These are phyloP conservation scores for Coprinopsis sp. DNA, from an alignment of 768 basidiomycete species.

Conservation along the genomic window DNA sequence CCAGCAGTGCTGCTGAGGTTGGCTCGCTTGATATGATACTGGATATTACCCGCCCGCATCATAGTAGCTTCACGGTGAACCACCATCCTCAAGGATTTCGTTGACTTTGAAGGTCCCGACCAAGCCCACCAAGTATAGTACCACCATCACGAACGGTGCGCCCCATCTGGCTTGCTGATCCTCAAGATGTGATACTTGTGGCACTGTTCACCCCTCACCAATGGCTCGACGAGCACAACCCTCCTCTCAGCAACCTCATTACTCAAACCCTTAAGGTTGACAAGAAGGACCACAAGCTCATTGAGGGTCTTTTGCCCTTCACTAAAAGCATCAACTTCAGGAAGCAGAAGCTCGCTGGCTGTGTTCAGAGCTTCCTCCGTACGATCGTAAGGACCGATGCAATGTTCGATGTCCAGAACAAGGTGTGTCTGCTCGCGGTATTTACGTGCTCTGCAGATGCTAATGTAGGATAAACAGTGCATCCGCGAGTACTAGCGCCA, in stretches of 20 bases:
- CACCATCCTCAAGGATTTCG: constrained; percentile 87
- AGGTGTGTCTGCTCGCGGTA: constrained; percentile 41
- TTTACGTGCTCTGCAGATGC: too few species aligned
- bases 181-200: background rate
- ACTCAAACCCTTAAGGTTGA: constrained; percentile 73
- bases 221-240: constrained; percentile 96
- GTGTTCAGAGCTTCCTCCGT: constrained; percentile 69
- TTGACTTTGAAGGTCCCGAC: constrained; percentile 85
- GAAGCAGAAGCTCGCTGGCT: constrained; percentile 66
- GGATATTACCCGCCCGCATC: background rate
- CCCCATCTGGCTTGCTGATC: constrained; percentile 11
- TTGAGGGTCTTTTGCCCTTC: constrained; percentile 71
- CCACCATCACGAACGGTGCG: constrained; percentile 90
- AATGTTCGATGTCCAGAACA: constrained; percentile 90
- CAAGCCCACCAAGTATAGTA: constrained; percentile 83
- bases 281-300: constrained; percentile 70
- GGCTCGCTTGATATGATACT: constrained; percentile 8
- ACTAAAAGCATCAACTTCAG: constrained; percentile 74
- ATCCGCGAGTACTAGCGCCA: constrained; percentile 96
- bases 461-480: too few species aligned
- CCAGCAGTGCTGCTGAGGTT: constrained; percentile 95
- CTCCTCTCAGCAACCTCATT: constrained; percentile 78
- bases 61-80: constrained; percentile 91
- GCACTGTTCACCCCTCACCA: constrained; percentile 79
- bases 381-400: constrained; percentile 68